These are phyloP conservation scores for Hibiscus tridactylites DNA, from an alignment of 345 rosid genomes.

Conservation along the genomic window DNA sequence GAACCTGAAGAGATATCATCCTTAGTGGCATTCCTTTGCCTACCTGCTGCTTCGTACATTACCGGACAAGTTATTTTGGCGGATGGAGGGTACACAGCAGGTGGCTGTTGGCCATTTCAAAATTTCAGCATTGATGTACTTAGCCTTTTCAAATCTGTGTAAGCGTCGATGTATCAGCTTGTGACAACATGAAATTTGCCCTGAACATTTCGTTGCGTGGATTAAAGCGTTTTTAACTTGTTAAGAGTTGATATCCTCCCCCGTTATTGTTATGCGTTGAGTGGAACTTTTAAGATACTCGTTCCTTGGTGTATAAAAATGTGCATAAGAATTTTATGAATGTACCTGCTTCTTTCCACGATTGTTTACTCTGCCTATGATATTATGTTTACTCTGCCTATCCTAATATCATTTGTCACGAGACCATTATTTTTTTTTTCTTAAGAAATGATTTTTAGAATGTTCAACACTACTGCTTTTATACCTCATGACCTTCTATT, in stretches of 20 bases:
- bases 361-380: no score
- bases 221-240: background rate
- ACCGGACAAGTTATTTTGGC: conserved; percentile 34
- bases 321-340: no score
- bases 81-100: conserved; percentile 39
- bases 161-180: background rate
- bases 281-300: background rate
- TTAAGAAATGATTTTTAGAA: no score
- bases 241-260: no score
- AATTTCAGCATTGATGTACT: background rate
- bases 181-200: background rate
- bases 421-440: no score
- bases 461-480: no score
- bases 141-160: background rate
- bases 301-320: background rate
- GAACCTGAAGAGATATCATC: conserved; percentile 39
- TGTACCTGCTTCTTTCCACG: no score
- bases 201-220: background rate
- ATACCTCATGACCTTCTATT: no score
- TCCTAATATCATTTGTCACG: no score
- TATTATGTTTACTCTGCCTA: no score
- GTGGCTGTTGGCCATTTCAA: conserved; percentile 24
- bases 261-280: background rate
- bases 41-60: conserved; percentile 46
- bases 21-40: conserved; percentile 38